Conservation (phyloP, 1,139 yeast genomes). For the Zygoascus meyerae region DNA sequence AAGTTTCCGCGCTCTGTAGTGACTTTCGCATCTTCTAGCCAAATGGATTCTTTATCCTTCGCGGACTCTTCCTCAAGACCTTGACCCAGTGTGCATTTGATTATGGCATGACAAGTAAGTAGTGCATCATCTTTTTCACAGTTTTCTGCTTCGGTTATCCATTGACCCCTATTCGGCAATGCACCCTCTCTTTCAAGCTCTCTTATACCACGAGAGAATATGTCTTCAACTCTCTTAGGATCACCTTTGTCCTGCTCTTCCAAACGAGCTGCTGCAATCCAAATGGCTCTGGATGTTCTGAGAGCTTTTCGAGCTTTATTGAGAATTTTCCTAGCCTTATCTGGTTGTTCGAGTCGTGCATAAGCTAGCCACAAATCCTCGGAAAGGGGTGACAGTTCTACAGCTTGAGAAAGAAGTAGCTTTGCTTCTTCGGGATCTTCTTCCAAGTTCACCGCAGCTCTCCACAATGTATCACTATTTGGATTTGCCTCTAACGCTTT, state of each 20-base stretch:
- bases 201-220: conserved; percentile 50
- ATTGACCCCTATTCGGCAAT: conserved; percentile 35
- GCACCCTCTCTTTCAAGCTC: conserved; percentile 36
- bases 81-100: conserved; percentile 30
- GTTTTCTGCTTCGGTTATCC: conserved; percentile 46
- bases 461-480: conserved; percentile 60
- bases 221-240: conserved; percentile 40
- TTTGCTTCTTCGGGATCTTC: conserved; percentile 43
- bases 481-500: conserved; percentile 74
- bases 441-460: conserved; percentile 41
- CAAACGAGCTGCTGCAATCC: conserved; percentile 66
- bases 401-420: conserved; percentile 59
- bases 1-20: conserved; percentile 29
- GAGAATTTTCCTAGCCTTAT: conserved; percentile 49
- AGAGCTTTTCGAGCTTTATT: conserved; percentile 51
- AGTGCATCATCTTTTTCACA: conserved; percentile 34
- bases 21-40: conserved; percentile 36
- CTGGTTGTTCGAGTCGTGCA: conserved; percentile 42
- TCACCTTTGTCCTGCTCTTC: conserved; percentile 53
- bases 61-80: conserved; percentile 27
- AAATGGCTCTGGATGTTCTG: conserved; percentile 49
- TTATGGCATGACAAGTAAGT: conserved; percentile 34
- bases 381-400: conserved; percentile 60
- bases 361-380: conserved; percentile 60
- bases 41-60: conserved; percentile 27